Conservation (phyloP, 345 rosid species). For the Rhodamnia argentea region DNA sequence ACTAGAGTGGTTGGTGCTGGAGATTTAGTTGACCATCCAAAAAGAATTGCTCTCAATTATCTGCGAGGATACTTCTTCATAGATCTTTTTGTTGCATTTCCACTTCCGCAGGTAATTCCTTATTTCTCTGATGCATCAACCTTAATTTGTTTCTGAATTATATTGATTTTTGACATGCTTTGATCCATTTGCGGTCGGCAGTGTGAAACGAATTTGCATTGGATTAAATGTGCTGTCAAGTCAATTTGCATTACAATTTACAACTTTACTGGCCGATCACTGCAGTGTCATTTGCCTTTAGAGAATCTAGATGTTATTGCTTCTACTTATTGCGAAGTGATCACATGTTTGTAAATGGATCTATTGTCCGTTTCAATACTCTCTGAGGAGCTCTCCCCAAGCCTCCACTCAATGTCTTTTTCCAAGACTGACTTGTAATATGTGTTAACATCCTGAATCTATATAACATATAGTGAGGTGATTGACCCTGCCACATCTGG, state of each 20-base stretch:
- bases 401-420: background rate
- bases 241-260: background rate
- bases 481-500: no score
- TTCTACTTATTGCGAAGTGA: no score
- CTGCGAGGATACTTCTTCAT: constrained; percentile 37
- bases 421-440: background rate
- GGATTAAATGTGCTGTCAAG: no score
- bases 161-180: background rate
- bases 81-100: constrained; percentile 54
- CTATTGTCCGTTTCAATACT: no score
- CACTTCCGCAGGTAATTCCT: constrained; percentile 77
- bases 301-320: background rate
- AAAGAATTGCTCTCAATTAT: constrained; percentile 58
- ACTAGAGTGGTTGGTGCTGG: constrained; percentile 80
- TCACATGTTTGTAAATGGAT: no score
- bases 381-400: no score
- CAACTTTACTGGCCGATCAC: background rate
- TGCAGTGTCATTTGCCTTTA: background rate
- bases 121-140: background rate
- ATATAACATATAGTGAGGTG: no score
- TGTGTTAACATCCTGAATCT: no score
- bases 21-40: constrained; percentile 83
- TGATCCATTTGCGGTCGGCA: no score
- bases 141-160: background rate
- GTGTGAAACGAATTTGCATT: no score